phyloP scores from a whole-genome alignment of 108 stramenopile genomes.

The Parietichytrium sp. region DNA sequence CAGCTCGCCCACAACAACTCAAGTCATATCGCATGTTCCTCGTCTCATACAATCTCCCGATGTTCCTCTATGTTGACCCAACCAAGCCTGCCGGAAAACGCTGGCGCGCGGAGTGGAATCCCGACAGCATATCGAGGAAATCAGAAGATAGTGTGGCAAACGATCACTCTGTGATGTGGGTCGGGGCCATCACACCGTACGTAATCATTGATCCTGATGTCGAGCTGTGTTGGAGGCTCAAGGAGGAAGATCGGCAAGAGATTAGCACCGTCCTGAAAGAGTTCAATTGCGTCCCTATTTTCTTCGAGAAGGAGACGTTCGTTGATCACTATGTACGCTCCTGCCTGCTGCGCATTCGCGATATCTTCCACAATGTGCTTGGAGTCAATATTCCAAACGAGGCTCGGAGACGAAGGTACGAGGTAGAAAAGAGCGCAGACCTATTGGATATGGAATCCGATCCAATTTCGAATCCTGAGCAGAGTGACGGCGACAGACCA shows the following conservation, averaged over 20 bases:
- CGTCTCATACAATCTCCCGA: constrained; percentile 5
- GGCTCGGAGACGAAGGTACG: background rate
- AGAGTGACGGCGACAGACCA: no score
- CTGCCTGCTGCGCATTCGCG: constrained; percentile 96
- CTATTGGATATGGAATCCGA: constrained; percentile 58
- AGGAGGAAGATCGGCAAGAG: constrained; percentile 70
- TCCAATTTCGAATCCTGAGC: no score
- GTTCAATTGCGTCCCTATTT: constrained; percentile 93
- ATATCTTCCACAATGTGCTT: constrained; percentile 95
- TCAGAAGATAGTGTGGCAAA: constrained; percentile 28
- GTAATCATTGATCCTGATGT: background rate
- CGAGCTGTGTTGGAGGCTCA: constrained; percentile 45
- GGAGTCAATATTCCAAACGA: constrained; percentile 57
- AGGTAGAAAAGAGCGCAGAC: constrained; percentile 34
- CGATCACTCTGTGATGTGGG: constrained; percentile 38
- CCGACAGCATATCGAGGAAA: constrained; percentile 32
- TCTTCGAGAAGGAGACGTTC: constrained; percentile 65
- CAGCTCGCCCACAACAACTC: no score
- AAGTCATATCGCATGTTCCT: constrained; percentile 34
- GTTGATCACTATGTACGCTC: constrained; percentile 85
- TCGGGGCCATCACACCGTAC: constrained; percentile 30
- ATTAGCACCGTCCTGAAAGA: constrained; percentile 68
- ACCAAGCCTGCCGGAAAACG: background rate
- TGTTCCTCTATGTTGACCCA: background rate
- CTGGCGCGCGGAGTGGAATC: constrained; percentile 35